Evolutionary conservation across 495 filamentous ascomycete species (phyloP).

Genomic region (Wilcoxina mikolae): DNA sequence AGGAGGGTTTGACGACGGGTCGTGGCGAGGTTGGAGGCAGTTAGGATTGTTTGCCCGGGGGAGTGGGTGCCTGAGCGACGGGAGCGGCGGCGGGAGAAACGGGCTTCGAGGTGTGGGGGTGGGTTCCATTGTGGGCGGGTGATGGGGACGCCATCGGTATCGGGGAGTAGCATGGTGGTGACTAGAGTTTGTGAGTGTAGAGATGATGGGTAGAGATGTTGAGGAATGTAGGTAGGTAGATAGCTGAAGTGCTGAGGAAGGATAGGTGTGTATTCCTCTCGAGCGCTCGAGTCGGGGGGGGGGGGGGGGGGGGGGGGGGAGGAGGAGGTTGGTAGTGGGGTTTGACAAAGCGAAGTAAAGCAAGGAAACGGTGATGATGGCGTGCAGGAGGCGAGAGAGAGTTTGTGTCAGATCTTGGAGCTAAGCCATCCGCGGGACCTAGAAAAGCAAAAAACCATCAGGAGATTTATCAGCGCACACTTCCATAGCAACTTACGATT

Average conservation of each 20-base stretch:
- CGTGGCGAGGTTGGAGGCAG: slow-evolving; percentile 20
- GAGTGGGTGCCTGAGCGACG: slow-evolving; percentile 16
- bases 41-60: slow-evolving; percentile 10
- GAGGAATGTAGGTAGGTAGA: neutral
- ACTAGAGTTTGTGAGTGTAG: neutral
- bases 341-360: no score
- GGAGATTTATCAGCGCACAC: no score
- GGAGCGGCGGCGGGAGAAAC: slow-evolving; percentile 22
- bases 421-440: no score
- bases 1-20: slow-evolving; percentile 39
- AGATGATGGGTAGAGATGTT: neutral
- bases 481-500: no score
- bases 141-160: neutral
- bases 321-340: no score
- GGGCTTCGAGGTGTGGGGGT: slow-evolving; percentile 25
- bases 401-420: no score
- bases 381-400: no score
- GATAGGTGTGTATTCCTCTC: neutral
- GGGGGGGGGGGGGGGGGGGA: neutral
- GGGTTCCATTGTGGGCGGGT: slow-evolving; percentile 21
- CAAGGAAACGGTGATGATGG: no score
- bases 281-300: neutral
- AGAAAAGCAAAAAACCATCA: no score
- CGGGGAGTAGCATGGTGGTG: neutral
- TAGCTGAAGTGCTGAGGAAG: neutral